These are phyloP conservation scores for Mycothermus thermophilus DNA, from an alignment of 495 filamentous ascomycete genomes.

Conservation along the genomic window DNA sequence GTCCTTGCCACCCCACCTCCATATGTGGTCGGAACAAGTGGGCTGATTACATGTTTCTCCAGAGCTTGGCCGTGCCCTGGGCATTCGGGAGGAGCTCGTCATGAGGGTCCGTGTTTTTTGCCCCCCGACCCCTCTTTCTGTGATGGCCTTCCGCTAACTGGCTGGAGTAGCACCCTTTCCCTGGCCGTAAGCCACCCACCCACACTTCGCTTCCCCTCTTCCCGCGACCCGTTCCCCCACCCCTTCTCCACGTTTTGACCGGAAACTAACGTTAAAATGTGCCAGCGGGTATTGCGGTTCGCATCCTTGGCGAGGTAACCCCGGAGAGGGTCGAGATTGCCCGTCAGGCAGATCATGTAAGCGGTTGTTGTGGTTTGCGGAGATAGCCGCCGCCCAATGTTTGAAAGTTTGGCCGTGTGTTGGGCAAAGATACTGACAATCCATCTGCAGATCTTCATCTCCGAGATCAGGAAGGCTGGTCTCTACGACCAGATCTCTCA, in stretches of 20 bases:
- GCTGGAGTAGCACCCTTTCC: conserved; percentile 52
- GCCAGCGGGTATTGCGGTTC: conserved; percentile 67
- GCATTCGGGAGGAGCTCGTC: conserved; percentile 11
- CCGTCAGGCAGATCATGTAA: conserved; percentile 59
- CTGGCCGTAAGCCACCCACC: conserved; percentile 19
- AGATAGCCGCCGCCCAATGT: no score
- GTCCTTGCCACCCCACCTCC: no score
- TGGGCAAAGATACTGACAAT: no score
- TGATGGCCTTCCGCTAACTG: neutral
- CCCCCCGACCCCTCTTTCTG: neutral
- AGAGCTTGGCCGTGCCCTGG: conserved; percentile 9
- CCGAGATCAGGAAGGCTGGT: conserved; percentile 69
- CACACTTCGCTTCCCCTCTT: no score
- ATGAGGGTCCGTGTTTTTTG: conserved; percentile 9
- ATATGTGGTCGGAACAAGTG: no score
- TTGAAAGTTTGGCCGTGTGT: no score
- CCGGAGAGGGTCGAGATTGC: conserved; percentile 65
- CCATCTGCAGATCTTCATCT: conserved; percentile 62
- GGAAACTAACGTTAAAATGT: conserved; percentile 22
- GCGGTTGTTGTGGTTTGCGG: neutral
- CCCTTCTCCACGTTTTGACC: no score
- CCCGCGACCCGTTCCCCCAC: no score
- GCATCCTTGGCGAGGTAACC: conserved; percentile 81
- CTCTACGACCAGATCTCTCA: conserved; percentile 52
- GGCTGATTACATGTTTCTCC: no score